phyloP scores from a whole-genome alignment of 1,139 yeast species.

The Geotrichum europaeum region DNA sequence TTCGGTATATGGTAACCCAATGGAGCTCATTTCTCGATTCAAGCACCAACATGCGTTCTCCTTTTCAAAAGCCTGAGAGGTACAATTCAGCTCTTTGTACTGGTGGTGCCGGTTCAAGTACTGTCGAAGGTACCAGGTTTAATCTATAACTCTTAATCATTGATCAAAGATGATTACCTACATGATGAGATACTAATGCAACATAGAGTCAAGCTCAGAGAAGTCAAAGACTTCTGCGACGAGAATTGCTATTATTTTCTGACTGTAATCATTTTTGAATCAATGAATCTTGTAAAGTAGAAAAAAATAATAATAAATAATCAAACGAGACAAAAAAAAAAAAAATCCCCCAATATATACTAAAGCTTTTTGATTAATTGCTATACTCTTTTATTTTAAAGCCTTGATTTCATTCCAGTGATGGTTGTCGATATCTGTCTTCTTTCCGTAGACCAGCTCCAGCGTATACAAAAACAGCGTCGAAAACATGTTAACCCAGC shows the following conservation, averaged over 20 bases:
- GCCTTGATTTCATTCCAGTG: conserved; percentile 11
- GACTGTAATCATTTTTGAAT: conserved; percentile 6
- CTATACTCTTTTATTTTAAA: background rate
- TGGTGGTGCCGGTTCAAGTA: background rate
- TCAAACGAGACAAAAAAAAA: no score
- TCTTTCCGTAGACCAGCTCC: conserved; percentile 50
- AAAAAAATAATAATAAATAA: background rate
- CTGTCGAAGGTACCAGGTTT: conserved; percentile 14
- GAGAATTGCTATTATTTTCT: conserved; percentile 16
- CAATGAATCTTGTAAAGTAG: background rate
- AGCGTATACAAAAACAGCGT: conserved; percentile 71
- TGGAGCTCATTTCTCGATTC: conserved; percentile 18
- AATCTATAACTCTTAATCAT: background rate
- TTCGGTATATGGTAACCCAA: conserved; percentile 14
- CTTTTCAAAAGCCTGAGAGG: conserved; percentile 9
- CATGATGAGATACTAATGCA: conserved; percentile 17
- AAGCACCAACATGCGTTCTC: conserved; percentile 8
- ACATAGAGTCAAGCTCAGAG: conserved; percentile 20
- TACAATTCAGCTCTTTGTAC: conserved; percentile 1
- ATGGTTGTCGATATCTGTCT: conserved; percentile 22
- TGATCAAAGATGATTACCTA: background rate
- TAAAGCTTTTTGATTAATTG: background rate
- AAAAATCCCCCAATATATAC: background rate
- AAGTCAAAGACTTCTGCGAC: conserved; percentile 10
- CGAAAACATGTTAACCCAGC: conserved; percentile 84